phyloP scores from a whole-genome alignment of 805 yeast species.

The Kazachstania bromeliacearum region DNA sequence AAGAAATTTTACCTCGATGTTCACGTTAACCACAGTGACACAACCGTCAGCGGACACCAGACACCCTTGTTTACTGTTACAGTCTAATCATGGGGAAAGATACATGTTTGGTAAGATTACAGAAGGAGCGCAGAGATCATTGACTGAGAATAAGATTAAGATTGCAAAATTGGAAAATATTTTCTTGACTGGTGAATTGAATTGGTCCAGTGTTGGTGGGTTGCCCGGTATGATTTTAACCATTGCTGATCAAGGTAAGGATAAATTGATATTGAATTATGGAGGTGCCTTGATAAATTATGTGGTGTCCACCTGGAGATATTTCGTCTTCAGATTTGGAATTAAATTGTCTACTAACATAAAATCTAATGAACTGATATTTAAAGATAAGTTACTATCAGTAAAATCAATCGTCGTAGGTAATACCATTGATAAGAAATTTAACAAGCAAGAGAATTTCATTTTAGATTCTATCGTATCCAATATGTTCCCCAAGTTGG shows the following conservation, averaged over 20 bases:
- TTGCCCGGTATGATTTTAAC: constrained; percentile 83
- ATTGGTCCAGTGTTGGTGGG: constrained; percentile 83
- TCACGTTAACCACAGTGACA: constrained; percentile 41
- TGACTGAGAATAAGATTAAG: constrained; percentile 50
- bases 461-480: constrained; percentile 29
- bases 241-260: constrained; percentile 65
- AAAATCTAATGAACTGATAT: constrained; percentile 12
- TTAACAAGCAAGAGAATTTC: background rate
- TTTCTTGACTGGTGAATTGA: constrained; percentile 67
- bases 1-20: constrained; percentile 29
- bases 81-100: constrained; percentile 30
- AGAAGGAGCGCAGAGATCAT: constrained; percentile 77
- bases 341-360: constrained; percentile 37
- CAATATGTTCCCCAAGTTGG: constrained; percentile 50
- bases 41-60: constrained; percentile 55
- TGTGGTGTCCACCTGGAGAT: constrained; percentile 73
- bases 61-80: constrained; percentile 47
- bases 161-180: constrained; percentile 52
- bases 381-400: constrained; percentile 31
- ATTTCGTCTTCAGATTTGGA: constrained; percentile 75
- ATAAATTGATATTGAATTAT: constrained; percentile 44
- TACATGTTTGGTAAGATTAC: constrained; percentile 72
- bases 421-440: constrained; percentile 14
- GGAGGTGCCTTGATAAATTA: constrained; percentile 42
- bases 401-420: constrained; percentile 32